Evolutionary conservation across 257 asterid genomes (phyloP).

Genomic region (Salvia miltiorrhiza): DNA sequence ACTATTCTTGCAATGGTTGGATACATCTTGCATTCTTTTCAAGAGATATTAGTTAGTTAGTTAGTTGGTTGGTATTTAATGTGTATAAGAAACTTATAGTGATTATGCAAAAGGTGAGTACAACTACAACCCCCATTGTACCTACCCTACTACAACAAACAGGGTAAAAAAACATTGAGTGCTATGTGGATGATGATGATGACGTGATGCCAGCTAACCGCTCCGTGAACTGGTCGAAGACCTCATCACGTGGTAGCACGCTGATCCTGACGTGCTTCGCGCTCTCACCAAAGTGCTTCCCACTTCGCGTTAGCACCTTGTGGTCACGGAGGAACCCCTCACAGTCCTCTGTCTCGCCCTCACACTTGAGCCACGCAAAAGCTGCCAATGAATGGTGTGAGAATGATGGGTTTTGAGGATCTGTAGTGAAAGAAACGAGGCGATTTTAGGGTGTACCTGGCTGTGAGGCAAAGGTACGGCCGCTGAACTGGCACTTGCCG

Average conservation of each 20-base stretch:
- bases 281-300: slow-evolving; percentile 69
- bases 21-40: not conserved
- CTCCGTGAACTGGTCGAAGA: slow-evolving; percentile 52
- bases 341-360: slow-evolving; percentile 57
- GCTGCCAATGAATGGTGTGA: too few relatives aligned
- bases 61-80: slow-evolving; percentile 15
- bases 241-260: slow-evolving; percentile 54
- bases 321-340: slow-evolving; percentile 59
- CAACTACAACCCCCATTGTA: not conserved
- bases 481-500: slow-evolving; percentile 55
- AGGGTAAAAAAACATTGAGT: slow-evolving; percentile 25
- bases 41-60: too few relatives aligned
- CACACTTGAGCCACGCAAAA: slow-evolving; percentile 89
- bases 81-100: not conserved
- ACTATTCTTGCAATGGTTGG: not conserved
- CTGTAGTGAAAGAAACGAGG: not conserved
- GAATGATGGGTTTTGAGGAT: not conserved
- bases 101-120: slow-evolving; percentile 20
- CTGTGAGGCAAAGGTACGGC: slow-evolving; percentile 52
- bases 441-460: slow-evolving; percentile 45
- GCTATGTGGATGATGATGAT: slow-evolving; percentile 12
- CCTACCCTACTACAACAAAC: not conserved
- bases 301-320: slow-evolving; percentile 68
- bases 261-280: slow-evolving; percentile 63
- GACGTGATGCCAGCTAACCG: slow-evolving; percentile 46